Base-by-base conservation (phyloP, 495 filamentous ascomycete genomes). In the Penicillium verhagenii region DNA sequence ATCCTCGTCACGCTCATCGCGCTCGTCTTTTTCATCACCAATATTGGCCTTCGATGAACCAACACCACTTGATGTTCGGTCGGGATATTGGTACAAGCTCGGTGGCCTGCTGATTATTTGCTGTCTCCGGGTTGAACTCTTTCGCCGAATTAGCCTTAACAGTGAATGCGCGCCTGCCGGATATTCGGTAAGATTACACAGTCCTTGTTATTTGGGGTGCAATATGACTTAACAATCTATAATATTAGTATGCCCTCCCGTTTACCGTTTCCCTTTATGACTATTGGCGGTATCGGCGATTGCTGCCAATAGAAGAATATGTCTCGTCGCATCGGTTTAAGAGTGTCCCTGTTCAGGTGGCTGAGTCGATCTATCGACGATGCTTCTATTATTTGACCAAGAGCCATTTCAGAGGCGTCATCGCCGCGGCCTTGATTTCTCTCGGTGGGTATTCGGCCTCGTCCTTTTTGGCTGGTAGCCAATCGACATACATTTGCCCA, bases 401-500 rank as follows among this genome's bases (percentile, higher is more conserved):
- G 25, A 69, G 67, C 18, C 63, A 54, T 23, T 33, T 53, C 6
- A 61, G 66, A 55, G 72, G 74, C 24, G 24, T 79, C 8, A 59
- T 74, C 47, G 65, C 72, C 2, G 66, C 72, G 4, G 21, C 52
- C 3, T 63, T 77, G 16, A 54, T 81, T 8, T 59, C 63, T 18
- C 28, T 64, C 11, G 68, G 67, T 16, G 72, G 73, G 0, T 53
- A 61, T 24, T 37, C 70, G 26, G 58, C 63, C 28, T 54, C 63
- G 9, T 65, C 61, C 1, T 65, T 73, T 6, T 49, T 58, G 1
- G 51, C 53, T 21, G 71, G 68, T 21, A 62, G 58, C 18, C 66
- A 63, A 16, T 80, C 79, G 13, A 79, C 73, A 1, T 79, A 76
- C 51, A 76, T 82, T 24, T 82, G 79, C 56, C 70, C 77, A 18